These are phyloP conservation scores for Alisma plantagoaquatica DNA, from an alignment of 106 monocot species.

Conservation along the genomic window DNA sequence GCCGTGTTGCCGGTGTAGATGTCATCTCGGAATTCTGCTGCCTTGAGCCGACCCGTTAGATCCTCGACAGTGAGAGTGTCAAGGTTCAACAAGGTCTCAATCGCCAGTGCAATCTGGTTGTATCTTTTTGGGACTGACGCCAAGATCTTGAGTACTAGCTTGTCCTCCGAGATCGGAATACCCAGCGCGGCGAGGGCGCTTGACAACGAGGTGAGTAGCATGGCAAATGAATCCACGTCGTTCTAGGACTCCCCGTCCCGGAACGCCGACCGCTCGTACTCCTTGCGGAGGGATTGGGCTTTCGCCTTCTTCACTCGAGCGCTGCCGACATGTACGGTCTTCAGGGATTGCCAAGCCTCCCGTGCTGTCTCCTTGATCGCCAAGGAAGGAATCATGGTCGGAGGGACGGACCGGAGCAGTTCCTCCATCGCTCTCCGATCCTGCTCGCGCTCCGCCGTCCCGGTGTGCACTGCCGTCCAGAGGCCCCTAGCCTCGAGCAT, in stretches of 20 bases:
- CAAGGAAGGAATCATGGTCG: neutral
- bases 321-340: neutral
- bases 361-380: neutral
- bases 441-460: neutral
- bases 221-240: too few species aligned
- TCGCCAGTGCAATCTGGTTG: neutral
- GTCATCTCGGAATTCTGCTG: neutral
- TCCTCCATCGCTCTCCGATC: neutral
- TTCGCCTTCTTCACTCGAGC: neutral
- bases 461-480: neutral
- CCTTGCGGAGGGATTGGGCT: neutral
- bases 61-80: neutral
- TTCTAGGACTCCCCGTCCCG: too few species aligned
- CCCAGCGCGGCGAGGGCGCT: neutral
- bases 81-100: neutral
- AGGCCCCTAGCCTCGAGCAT: neutral
- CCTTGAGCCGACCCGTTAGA: neutral
- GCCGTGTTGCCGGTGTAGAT: neutral
- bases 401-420: neutral
- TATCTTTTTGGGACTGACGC: neutral
- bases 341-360: neutral
- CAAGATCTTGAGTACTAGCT: neutral
- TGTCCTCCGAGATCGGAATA: neutral
- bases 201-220: neutral
- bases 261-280: too few species aligned